phyloP scores from a whole-genome alignment of 1,139 yeast species.

The Hansenula sp. region DNA sequence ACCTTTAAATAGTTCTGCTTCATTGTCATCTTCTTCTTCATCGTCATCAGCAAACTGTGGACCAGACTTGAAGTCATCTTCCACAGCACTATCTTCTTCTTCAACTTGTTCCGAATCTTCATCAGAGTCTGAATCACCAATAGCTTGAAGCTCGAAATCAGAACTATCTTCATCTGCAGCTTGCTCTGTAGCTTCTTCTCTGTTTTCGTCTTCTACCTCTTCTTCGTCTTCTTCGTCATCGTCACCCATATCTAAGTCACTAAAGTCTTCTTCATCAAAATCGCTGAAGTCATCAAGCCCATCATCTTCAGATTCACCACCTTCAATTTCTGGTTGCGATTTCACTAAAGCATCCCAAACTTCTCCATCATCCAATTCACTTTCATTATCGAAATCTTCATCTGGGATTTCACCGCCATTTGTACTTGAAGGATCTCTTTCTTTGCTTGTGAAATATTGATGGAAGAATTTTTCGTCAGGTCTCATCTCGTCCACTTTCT shows the following conservation, averaged over 20 bases:
- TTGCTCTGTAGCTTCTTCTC: background rate
- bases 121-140: constrained; percentile 22
- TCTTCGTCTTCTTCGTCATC: constrained; percentile 29
- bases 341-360: constrained; percentile 88
- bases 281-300: constrained; percentile 49
- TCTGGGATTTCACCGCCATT: constrained; percentile 30
- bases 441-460: constrained; percentile 74
- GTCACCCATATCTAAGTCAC: constrained; percentile 28
- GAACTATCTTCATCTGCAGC: constrained; percentile 2
- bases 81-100: constrained; percentile 29
- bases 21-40: constrained; percentile 21
- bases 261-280: constrained; percentile 36
- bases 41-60: constrained; percentile 14
- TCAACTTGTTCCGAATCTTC: constrained; percentile 26
- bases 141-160: constrained; percentile 5
- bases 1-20: constrained; percentile 24
- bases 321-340: constrained; percentile 80
- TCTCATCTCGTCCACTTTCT: constrained; percentile 59
- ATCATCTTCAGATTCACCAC: constrained; percentile 41
- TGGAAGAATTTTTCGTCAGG: constrained; percentile 91
- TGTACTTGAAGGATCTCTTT: constrained; percentile 37
- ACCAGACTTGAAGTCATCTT: constrained; percentile 27
- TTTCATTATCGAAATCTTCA: constrained; percentile 39
- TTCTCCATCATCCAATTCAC: constrained; percentile 69
- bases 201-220: no score